phyloP scores from a whole-genome alignment of 2,329 filamentous ascomycete species.

The Apiospora koreana region DNA sequence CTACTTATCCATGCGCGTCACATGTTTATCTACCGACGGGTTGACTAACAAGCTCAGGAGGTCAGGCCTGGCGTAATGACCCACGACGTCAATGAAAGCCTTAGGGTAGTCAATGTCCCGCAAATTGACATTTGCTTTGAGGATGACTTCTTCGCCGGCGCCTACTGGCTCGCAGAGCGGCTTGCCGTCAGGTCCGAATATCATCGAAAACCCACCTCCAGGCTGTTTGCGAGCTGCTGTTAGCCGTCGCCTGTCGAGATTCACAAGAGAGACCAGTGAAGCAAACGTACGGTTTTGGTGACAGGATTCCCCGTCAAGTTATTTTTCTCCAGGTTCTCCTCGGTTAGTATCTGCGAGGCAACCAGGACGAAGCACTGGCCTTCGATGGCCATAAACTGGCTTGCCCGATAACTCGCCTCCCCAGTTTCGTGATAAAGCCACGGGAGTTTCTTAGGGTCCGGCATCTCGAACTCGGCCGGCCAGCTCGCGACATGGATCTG shows the following conservation, averaged over 20 bases:
- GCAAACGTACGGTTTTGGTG: slow-evolving; percentile 32
- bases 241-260: not conserved
- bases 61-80: slow-evolving; percentile 27
- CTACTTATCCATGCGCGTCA: slow-evolving; percentile 17
- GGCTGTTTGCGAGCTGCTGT: slow-evolving; percentile 24
- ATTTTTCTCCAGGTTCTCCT: slow-evolving; percentile 40
- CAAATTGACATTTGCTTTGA: slow-evolving; percentile 54
- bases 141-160: slow-evolving; percentile 45
- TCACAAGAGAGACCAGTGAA: not conserved
- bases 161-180: slow-evolving; percentile 41
- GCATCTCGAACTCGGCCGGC: slow-evolving; percentile 37
- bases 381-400: slow-evolving; percentile 45
- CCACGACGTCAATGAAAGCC: slow-evolving; percentile 39
- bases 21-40: slow-evolving; percentile 32
- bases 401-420: slow-evolving; percentile 34
- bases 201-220: slow-evolving; percentile 48
- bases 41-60: slow-evolving; percentile 41
- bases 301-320: slow-evolving; percentile 39
- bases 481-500: slow-evolving; percentile 37
- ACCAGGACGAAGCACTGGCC: slow-evolving; percentile 43
- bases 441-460: slow-evolving; percentile 33
- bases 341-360: slow-evolving; percentile 41
- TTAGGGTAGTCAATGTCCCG: slow-evolving; percentile 40
- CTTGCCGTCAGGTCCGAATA: slow-evolving; percentile 54
- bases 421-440: slow-evolving; percentile 39